Base-by-base conservation (phyloP, 2,329 filamentous ascomycete species). In the Coniochaeta sp. region DNA sequence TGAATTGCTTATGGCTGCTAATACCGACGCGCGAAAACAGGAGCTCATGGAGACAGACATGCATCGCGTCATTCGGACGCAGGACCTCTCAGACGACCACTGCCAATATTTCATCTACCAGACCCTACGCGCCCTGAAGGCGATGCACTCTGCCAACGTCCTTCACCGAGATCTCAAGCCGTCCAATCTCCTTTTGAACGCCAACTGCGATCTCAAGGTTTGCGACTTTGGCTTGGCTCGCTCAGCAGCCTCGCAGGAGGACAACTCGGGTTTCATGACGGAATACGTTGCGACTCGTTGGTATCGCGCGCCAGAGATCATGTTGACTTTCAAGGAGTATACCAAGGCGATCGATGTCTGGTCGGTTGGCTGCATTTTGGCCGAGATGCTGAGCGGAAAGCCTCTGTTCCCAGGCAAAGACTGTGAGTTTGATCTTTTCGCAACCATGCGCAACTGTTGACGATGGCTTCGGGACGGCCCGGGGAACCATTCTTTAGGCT, bases 101-200 rank as follows among this genome's bases (percentile, higher is more conserved):
- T 99, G 95, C 84, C 95, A 99, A 77, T 99, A 99, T 80, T 99
- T 99, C 79, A 99, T 99, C 77, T 99, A 99, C 82, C 95, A 99
- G 80, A 99, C 95, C 2, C 86, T 99, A 61, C 92, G 95, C 69
- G 95, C 93, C 12, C 82, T 99, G 70, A 99, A 99, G 81, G 95
- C 95, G 42, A 98, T 99, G 93, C 95, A 99, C 79, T 98, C 95
- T 16, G 95, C 95, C 65, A 98, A 99, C 70, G 95, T 99, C 55
- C 86, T 99, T 12, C 95, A 99, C 75, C 89, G 95, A 73, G 95
- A 99, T 77, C 81, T 99, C 68, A 99, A 99, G 80, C 95, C 95
- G 1, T 98, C 93, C 62, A 99, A 99, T 73, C 80, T 99, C 62
- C 87, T 99, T 28, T 84, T 99, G 64, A 99, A 99, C 73, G 95